A percentile compares a stretch with the other conserved stretches of the same genome.
phyloP scores from a whole-genome alignment of 208 protist species.

The Acanthamoeba culbertsoni region DNA sequence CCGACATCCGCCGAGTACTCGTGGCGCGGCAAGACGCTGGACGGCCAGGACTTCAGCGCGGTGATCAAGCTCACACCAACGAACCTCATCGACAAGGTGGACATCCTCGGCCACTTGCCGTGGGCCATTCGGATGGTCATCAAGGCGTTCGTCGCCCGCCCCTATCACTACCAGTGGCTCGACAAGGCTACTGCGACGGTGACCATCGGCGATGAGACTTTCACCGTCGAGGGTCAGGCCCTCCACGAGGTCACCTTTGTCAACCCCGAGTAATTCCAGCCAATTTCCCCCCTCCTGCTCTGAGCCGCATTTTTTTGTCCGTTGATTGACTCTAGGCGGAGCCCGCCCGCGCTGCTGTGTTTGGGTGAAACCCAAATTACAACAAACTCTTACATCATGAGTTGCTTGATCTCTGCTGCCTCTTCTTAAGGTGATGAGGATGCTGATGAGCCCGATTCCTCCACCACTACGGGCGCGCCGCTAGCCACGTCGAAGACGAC shows the following conservation, averaged over 20 bases:
- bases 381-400: too few relatives aligned
- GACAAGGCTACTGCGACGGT: constrained; percentile 36
- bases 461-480: background rate
- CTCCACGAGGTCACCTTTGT: constrained; percentile 57
- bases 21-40: constrained; percentile 43
- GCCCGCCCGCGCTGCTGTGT: too few relatives aligned
- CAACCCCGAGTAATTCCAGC: constrained; percentile 52
- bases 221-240: constrained; percentile 4
- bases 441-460: too few relatives aligned
- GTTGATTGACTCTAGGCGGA: too few relatives aligned
- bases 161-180: constrained; percentile 56
- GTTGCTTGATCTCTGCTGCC: too few relatives aligned
- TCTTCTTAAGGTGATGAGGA: too few relatives aligned
- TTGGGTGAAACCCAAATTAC: too few relatives aligned
- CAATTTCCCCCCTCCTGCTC: background rate
- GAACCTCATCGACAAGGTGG: constrained; percentile 57
- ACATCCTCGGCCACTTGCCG: constrained; percentile 42
- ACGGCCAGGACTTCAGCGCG: constrained; percentile 8
- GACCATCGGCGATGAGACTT: constrained; percentile 26
- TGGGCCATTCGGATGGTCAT: constrained; percentile 47
- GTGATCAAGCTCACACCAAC: constrained; percentile 44
- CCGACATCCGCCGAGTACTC: constrained; percentile 41
- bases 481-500: background rate
- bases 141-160: constrained; percentile 54
- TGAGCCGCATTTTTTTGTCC: background rate